Evolutionary conservation across 2,329 filamentous ascomycete genomes (phyloP).

Genomic region (Colletotrichum viniferum): DNA sequence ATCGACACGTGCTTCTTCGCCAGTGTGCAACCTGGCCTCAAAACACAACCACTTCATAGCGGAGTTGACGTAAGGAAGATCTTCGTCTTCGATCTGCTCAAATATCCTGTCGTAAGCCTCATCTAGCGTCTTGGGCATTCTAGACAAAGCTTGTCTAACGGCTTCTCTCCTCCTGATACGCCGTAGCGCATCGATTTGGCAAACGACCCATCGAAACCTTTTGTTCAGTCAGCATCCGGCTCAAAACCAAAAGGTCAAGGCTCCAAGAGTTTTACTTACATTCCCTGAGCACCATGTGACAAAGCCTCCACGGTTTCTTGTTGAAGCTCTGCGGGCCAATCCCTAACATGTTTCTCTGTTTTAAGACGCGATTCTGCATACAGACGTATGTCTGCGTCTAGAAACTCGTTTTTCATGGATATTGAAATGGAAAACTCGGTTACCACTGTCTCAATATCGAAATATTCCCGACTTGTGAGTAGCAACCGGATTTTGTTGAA

Average conservation of each 20-base stretch:
- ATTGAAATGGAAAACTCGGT: accelerated
- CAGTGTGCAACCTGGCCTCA: accelerated
- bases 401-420: neutral
- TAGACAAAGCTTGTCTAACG: accelerated
- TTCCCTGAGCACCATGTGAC: neutral
- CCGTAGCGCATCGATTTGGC: neutral
- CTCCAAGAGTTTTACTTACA: neutral
- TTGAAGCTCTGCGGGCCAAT: neutral
- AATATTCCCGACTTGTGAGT: neutral
- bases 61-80: accelerated
- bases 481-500: neutral
- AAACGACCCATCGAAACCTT: neutral
- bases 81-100: neutral
- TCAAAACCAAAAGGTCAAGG: too few relatives aligned
- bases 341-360: accelerated
- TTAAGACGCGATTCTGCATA: accelerated
- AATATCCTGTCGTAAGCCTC: neutral
- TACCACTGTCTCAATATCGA: neutral
- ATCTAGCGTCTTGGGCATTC: neutral
- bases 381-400: neutral
- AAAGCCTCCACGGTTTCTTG: neutral
- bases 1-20: accelerated
- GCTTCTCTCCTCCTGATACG: accelerated
- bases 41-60: neutral
- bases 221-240: accelerated